Conservation (phyloP, 1,139 yeast genomes). For the Blastobotrys aristatus region DNA sequence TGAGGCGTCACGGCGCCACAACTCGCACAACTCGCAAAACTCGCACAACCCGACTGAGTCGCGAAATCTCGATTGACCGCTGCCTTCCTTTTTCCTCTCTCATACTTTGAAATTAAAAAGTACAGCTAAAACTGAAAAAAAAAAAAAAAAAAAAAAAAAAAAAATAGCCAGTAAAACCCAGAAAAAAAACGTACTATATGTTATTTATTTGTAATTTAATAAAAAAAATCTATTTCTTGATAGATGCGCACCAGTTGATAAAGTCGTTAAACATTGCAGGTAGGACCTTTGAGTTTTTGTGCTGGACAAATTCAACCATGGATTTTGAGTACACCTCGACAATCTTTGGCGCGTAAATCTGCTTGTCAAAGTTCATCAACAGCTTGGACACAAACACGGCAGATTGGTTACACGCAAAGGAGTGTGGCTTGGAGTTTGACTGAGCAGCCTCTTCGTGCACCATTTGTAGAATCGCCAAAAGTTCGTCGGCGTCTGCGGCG, state of each 20-base stretch:
- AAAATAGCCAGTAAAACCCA: background rate
- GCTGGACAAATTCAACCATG: conserved; percentile 56
- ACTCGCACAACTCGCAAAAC: conserved; percentile 17
- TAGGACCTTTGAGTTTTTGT: conserved; percentile 45
- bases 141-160: no score
- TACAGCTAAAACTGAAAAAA: no score
- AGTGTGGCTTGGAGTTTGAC: conserved; percentile 47
- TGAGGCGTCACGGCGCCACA: conserved; percentile 46
- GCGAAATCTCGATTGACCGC: no score
- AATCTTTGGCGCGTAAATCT: conserved; percentile 31
- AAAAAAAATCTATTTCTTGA: conserved; percentile 20
- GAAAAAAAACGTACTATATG: conserved; percentile 3
- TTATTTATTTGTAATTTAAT: conserved; percentile 2
- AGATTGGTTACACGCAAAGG: conserved; percentile 55
- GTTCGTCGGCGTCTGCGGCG: conserved; percentile 20
- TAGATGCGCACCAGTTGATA: conserved; percentile 64
- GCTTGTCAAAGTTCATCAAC: conserved; percentile 21
- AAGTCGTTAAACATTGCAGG: conserved; percentile 70
- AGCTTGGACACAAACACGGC: conserved; percentile 57
- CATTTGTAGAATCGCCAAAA: conserved; percentile 16
- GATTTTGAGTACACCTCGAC: conserved; percentile 54
- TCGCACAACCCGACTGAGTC: conserved; percentile 6
- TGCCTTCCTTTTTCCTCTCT: no score
- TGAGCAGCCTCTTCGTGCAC: conserved; percentile 37
- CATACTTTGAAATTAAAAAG: no score